Conservation (phyloP, 306 rosid species). For the Rubus parviflorus region DNA sequence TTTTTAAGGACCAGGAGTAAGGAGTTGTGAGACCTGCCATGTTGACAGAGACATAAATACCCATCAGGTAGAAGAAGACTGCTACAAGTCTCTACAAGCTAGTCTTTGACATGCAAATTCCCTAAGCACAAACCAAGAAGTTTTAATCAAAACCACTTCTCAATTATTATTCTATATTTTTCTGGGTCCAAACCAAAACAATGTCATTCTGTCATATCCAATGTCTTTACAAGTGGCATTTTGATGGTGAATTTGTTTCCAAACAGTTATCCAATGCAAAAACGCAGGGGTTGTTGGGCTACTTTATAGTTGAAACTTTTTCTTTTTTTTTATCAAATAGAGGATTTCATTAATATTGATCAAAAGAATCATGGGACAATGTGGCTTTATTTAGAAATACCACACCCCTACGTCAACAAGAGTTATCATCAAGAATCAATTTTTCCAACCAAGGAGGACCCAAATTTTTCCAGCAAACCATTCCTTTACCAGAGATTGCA, state of each 20-base stretch:
- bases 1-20: background rate
- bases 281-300: background rate
- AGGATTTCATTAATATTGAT: too few relatives aligned
- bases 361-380: too few relatives aligned
- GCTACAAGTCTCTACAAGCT: background rate
- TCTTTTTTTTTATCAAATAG: too few relatives aligned
- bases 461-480: too few relatives aligned
- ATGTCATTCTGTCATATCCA: background rate
- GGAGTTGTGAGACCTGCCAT: background rate
- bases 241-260: background rate
- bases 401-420: too few relatives aligned
- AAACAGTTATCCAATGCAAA: background rate
- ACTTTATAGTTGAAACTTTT: background rate
- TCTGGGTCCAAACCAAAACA: background rate
- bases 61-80: background rate
- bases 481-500: too few relatives aligned
- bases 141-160: background rate
- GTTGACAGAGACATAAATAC: constrained; percentile 8
- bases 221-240: constrained; percentile 1
- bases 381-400: too few relatives aligned
- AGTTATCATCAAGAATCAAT: too few relatives aligned
- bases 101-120: background rate
- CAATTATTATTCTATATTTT: background rate
- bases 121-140: background rate
- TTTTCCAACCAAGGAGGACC: too few relatives aligned